Evolutionary conservation across 495 filamentous ascomycete genomes (phyloP).

Genomic region (Hypoxylon fuscum): DNA sequence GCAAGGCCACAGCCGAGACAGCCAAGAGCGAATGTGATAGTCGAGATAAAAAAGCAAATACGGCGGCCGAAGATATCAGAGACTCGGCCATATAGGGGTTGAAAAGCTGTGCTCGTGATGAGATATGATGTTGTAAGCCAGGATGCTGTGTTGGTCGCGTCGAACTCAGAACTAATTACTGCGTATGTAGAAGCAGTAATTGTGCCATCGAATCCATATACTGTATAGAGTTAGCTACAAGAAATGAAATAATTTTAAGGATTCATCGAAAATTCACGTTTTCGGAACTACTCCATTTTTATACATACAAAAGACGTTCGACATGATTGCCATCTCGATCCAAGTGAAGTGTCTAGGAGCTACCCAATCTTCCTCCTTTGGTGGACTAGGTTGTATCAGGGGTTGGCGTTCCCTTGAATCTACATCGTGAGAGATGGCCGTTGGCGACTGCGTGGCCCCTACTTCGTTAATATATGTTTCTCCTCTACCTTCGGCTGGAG

Average conservation of each 20-base stretch:
- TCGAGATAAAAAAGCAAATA: constrained; percentile 59
- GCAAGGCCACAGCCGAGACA: constrained; percentile 59
- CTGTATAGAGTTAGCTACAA: too few species aligned
- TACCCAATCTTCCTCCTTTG: constrained; percentile 46
- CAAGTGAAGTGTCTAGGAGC: constrained; percentile 51
- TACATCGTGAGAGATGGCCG: constrained; percentile 25
- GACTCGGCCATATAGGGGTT: constrained; percentile 56
- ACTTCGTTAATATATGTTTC: not conserved
- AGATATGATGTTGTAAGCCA: constrained; percentile 83
- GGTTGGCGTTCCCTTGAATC: constrained; percentile 48
- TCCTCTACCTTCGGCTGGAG: not conserved
- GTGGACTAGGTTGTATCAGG: constrained; percentile 46
- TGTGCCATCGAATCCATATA: constrained; percentile 71
- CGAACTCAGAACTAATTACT: constrained; percentile 66
- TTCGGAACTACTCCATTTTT: too few species aligned
- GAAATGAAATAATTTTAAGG: too few species aligned
- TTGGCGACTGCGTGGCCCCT: constrained; percentile 3
- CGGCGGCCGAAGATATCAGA: constrained; percentile 64
- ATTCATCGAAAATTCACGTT: too few species aligned
- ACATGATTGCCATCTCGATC: constrained; percentile 66
- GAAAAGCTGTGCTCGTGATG: constrained; percentile 76
- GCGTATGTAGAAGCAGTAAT: constrained; percentile 73
- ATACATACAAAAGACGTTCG: constrained; percentile 73
- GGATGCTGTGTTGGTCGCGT: constrained; percentile 59
- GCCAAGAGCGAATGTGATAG: constrained; percentile 55